These are phyloP conservation scores for Penicillium silybi DNA, from an alignment of 495 filamentous ascomycete genomes.

Conservation along the genomic window DNA sequence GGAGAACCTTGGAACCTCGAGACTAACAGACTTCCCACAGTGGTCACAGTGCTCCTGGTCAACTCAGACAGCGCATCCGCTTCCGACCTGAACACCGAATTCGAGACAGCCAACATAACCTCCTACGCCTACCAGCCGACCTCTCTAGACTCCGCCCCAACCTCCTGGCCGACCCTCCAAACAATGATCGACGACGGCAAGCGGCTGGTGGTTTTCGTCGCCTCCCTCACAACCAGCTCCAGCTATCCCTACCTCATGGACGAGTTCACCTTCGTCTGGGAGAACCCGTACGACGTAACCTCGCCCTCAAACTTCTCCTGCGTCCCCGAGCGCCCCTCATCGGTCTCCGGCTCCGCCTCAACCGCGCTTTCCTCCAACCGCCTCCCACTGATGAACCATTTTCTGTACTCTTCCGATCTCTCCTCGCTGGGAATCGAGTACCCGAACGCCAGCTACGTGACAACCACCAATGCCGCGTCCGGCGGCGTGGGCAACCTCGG, in stretches of 20 bases:
- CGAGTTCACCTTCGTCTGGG: slow-evolving; percentile 73
- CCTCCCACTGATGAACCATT: slow-evolving; percentile 70
- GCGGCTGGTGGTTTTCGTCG: slow-evolving; percentile 64
- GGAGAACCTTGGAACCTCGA: neutral
- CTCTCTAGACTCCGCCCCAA: slow-evolving; percentile 37
- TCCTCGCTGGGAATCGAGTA: slow-evolving; percentile 48
- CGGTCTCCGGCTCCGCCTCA: slow-evolving; percentile 31
- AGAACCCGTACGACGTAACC: slow-evolving; percentile 69
- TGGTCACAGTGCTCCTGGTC: slow-evolving; percentile 71
- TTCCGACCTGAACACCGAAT: slow-evolving; percentile 52
- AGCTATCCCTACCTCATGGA: slow-evolving; percentile 63
- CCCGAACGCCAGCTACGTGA: slow-evolving; percentile 56
- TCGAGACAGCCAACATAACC: slow-evolving; percentile 54
- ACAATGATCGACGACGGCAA: slow-evolving; percentile 59
- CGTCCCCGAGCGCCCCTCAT: slow-evolving; percentile 57
- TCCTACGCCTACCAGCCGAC: slow-evolving; percentile 58
- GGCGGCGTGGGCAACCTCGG: slow-evolving; percentile 58
- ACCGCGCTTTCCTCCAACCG: slow-evolving; percentile 45
- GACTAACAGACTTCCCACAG: slow-evolving; percentile 22
- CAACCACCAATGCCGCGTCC: slow-evolving; percentile 54
- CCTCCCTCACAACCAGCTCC: slow-evolving; percentile 44
- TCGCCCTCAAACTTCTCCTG: slow-evolving; percentile 62
- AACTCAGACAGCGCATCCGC: slow-evolving; percentile 61
- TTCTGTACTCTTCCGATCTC: slow-evolving; percentile 51
- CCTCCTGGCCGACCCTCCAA: slow-evolving; percentile 65